Evolutionary conservation across 1,284 basidiomycete species (phyloP).

Genomic region (Malassezia sp.): DNA sequence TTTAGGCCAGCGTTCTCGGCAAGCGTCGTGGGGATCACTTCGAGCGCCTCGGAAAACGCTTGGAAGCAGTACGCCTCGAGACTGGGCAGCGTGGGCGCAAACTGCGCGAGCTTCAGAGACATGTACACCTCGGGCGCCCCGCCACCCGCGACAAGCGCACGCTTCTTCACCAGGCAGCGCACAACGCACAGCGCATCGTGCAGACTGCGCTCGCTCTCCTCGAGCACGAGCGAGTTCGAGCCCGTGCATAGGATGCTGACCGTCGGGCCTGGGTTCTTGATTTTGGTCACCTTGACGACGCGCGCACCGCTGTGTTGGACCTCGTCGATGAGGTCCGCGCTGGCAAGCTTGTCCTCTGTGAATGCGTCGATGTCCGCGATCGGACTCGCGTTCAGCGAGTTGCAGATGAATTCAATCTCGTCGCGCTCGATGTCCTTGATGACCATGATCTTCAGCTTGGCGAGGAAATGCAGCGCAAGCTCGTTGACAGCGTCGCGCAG

Average conservation of each 20-base stretch:
- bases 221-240: slow-evolving; percentile 81
- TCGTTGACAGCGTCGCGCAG: slow-evolving; percentile 97
- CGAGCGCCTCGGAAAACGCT: slow-evolving; percentile 92
- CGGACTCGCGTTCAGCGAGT: slow-evolving; percentile 88
- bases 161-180: slow-evolving; percentile 95
- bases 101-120: slow-evolving; percentile 79
- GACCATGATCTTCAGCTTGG: slow-evolving; percentile 90
- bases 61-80: slow-evolving; percentile 99
- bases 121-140: slow-evolving; percentile 97
- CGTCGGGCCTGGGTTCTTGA: slow-evolving; percentile 88
- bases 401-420: slow-evolving; percentile 93
- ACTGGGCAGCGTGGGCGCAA: slow-evolving; percentile 85
- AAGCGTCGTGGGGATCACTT: slow-evolving; percentile 93
- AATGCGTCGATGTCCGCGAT: slow-evolving; percentile 96
- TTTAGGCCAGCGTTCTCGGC: slow-evolving; percentile 98
- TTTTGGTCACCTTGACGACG: slow-evolving; percentile 85
- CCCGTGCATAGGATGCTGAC: slow-evolving; percentile 93
- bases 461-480: slow-evolving; percentile 94
- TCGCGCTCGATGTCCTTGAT: slow-evolving; percentile 98
- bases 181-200: slow-evolving; percentile 98
- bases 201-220: slow-evolving; percentile 91
- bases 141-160: slow-evolving; percentile 88
- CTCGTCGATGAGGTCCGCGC: slow-evolving; percentile 91
- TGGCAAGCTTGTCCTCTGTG: slow-evolving; percentile 96
- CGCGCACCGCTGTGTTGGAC: slow-evolving; percentile 71